Base-by-base conservation (phyloP, 495 filamentous ascomycete genomes). In the Lophium mytilinum region DNA sequence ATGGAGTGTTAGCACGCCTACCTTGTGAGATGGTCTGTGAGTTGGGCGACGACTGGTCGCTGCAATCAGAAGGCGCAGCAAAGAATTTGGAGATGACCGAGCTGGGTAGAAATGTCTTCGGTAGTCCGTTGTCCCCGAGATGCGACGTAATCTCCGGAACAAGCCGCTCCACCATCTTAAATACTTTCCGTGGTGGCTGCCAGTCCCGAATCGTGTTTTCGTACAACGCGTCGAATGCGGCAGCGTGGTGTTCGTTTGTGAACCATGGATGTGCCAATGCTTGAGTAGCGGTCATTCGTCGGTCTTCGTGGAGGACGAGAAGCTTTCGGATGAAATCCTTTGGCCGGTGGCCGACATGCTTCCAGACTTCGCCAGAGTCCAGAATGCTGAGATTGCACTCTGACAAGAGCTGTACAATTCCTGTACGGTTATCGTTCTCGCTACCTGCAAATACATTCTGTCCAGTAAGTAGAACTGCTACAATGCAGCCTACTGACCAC, bases 241-340 rank as follows among this genome's bases (percentile, higher is more conserved):
- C 37, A 2, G 62, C 66, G 57, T 75, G 69, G 5, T 60, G 46
- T 14, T 65, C 59, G 46, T 78, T 75, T 1, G 68, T 77, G 62
- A 87, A 83, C 84, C 85, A 88, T 11, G 50, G 35, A 69, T 88
- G 83, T 14, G 62, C 24, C 55, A 84, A 64, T 4, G 83, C 83
- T 68, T 82, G 62, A 10, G 71, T 72, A 4, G 75, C 80, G 39
- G 74, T 76, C 68, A 84, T 73, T 24, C 85, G 74, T 36, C 63
- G 40, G 0, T 60, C 56, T 53, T 81, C 78, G 45, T 83, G 73
- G 3, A 78, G 66, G 8, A 74, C 68, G 0, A 88, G 71, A 21
- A 85, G 75, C 18, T 65, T 68, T 12, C 63, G 71, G 37, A 87
- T 68, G 54, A 87, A 86, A 21, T 79, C 70, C 58, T 75, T 74